phyloP scores from a whole-genome alignment of 176 grass and related monocot species.

The Coix lacrymajobi region DNA sequence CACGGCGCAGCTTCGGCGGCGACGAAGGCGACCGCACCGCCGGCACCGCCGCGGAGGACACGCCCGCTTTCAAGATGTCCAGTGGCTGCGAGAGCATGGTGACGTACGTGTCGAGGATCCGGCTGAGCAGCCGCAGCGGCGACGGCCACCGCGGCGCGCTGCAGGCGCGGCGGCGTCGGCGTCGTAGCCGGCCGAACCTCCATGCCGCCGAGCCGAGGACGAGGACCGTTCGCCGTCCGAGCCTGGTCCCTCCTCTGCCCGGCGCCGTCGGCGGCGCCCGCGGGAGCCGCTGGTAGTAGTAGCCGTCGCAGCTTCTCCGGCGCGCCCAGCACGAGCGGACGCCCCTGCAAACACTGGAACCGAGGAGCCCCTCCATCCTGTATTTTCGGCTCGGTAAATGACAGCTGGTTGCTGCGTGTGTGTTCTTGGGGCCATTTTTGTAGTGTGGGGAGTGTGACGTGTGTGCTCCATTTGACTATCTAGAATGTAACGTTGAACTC shows the following conservation, averaged over 20 bases:
- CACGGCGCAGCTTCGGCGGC: not conserved
- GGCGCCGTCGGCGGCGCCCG: not conserved
- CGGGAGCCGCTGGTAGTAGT: not conserved
- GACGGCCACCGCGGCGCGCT: not conserved
- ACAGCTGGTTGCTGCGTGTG: not conserved
- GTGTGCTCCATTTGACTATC: not conserved
- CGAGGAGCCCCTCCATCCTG: slow-evolving; percentile 14
- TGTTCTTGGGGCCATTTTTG: not conserved
- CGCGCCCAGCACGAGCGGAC: slow-evolving; percentile 10
- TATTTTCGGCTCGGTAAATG: too few relatives aligned
- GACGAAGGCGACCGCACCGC: not conserved
- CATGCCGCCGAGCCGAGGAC: not conserved
- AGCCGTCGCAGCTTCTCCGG: not conserved
- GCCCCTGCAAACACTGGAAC: not conserved
- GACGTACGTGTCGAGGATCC: slow-evolving; percentile 26
- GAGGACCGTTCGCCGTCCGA: not conserved
- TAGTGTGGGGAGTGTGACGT: not conserved
- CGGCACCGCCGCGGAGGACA: not conserved
- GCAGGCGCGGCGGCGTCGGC: not conserved
- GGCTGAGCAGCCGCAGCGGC: slow-evolving; percentile 10
- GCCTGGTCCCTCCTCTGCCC: slow-evolving; percentile 18
- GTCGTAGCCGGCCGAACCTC: not conserved
- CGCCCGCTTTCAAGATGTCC: not conserved
- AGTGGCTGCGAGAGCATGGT: slow-evolving; percentile 13
- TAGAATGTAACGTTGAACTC: not conserved